Conservation (phyloP, 768 basidiomycete genomes). For the Collybia sordida region DNA sequence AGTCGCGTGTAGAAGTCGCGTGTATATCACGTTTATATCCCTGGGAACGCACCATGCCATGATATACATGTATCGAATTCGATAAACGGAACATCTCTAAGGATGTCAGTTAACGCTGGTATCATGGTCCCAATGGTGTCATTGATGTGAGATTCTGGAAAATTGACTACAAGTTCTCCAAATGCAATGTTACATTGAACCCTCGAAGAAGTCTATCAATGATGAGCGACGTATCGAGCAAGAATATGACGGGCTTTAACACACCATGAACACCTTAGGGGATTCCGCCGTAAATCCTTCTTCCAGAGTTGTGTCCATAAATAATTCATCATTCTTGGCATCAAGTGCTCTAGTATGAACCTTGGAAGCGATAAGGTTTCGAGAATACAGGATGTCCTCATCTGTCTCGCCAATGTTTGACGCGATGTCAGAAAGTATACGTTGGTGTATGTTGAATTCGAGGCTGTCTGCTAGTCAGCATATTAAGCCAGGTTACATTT, state of each 20-base stretch:
- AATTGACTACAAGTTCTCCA: conserved; percentile 71
- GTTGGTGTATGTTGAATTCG: conserved; percentile 77
- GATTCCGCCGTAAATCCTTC: conserved; percentile 9
- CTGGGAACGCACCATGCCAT: conserved; percentile 64
- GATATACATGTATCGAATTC: conserved; percentile 78
- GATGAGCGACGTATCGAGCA: background rate
- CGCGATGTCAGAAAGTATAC: conserved; percentile 75
- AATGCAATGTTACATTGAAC: conserved; percentile 84
- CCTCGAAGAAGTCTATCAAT: conserved; percentile 60
- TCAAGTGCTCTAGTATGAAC: conserved; percentile 44
- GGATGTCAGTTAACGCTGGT: conserved; percentile 61
- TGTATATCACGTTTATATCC: background rate
- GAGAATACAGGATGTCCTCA: conserved; percentile 46
- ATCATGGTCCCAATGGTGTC: conserved; percentile 54
- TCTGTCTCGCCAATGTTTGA: conserved; percentile 48
- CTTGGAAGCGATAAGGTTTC: conserved; percentile 60
- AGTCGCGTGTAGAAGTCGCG: background rate
- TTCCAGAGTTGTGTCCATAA: conserved; percentile 11
- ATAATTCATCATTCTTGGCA: conserved; percentile 21
- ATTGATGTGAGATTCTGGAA: conserved; percentile 51
- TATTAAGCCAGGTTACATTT: background rate
- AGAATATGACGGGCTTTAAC: background rate
- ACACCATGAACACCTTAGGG: conserved; percentile 43
- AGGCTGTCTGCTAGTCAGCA: conserved; percentile 42
- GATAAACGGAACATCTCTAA: conserved; percentile 70